Evolutionary conservation across 371 early-diverging fungal genomes (phyloP).

Genomic region (Basidiobolus meristosporus): DNA sequence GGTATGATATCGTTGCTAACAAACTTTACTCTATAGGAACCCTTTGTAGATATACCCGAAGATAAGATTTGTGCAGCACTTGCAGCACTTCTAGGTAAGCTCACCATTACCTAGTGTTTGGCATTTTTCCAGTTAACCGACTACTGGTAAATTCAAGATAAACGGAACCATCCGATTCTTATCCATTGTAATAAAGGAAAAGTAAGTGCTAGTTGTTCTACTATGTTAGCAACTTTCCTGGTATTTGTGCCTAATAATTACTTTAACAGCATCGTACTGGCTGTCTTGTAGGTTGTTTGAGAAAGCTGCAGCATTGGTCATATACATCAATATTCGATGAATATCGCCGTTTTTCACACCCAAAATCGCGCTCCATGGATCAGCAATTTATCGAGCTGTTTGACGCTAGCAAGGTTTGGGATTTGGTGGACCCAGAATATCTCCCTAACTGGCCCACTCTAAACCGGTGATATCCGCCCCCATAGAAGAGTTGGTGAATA

Average conservation of each 20-base stretch:
- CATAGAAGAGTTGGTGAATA: no score
- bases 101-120: background rate
- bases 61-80: conserved; percentile 77
- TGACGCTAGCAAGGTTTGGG: conserved; percentile 64
- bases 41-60: conserved; percentile 95
- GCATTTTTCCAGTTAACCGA: background rate
- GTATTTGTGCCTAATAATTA: background rate
- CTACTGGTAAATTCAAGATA: conserved; percentile 15
- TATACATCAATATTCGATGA: conserved; percentile 92
- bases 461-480: no score
- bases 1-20: no score
- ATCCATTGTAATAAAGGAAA: conserved; percentile 97
- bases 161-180: conserved; percentile 78
- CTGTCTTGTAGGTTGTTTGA: conserved; percentile 83
- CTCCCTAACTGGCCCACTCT: conserved; percentile 71
- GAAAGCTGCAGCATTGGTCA: conserved; percentile 87
- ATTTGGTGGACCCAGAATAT: conserved; percentile 31
- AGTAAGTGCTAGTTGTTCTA: conserved; percentile 12
- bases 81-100: conserved; percentile 46
- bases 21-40: conserved; percentile 35
- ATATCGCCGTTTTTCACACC: conserved; percentile 82
- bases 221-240: background rate
- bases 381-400: conserved; percentile 95
- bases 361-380: conserved; percentile 87
- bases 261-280: conserved; percentile 73